These are phyloP conservation scores for Fomes fomentarius DNA, from an alignment of 1,284 basidiomycete genomes.

Conservation along the genomic window DNA sequence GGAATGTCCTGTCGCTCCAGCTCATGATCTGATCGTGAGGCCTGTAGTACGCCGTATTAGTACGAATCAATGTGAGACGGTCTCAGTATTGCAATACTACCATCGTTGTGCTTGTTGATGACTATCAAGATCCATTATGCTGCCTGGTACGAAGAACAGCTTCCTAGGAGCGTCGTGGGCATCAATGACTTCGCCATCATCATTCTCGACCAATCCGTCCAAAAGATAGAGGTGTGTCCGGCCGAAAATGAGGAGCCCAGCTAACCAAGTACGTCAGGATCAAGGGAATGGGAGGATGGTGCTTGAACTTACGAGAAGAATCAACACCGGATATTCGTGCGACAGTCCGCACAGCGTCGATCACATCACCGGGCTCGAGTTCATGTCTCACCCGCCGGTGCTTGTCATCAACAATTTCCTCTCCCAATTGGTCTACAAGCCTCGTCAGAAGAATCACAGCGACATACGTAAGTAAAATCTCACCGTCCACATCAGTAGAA, in stretches of 20 bases:
- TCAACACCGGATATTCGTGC: constrained; percentile 87
- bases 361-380: constrained; percentile 87
- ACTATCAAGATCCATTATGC: constrained; percentile 78
- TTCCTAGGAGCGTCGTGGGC: constrained; percentile 85
- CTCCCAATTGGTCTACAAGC: constrained; percentile 57
- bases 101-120: constrained; percentile 80
- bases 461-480: constrained; percentile 9
- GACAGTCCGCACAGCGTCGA: constrained; percentile 89
- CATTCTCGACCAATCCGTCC: constrained; percentile 89
- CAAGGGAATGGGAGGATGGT: background rate
- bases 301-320: constrained; percentile 63
- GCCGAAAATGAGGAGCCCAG: constrained; percentile 88
- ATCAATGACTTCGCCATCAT: constrained; percentile 88
- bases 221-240: constrained; percentile 87
- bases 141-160: constrained; percentile 85
- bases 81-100: constrained; percentile 41
- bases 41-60: constrained; percentile 47
- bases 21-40: constrained; percentile 78
- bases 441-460: background rate
- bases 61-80: background rate
- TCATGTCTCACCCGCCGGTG: constrained; percentile 81
- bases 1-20: constrained; percentile 81
- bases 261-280: no score
- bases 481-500: constrained; percentile 65
- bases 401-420: constrained; percentile 79